These are phyloP conservation scores for Fusarium pseudocircinatum DNA, from an alignment of 2,329 filamentous ascomycete species.

Conservation along the genomic window DNA sequence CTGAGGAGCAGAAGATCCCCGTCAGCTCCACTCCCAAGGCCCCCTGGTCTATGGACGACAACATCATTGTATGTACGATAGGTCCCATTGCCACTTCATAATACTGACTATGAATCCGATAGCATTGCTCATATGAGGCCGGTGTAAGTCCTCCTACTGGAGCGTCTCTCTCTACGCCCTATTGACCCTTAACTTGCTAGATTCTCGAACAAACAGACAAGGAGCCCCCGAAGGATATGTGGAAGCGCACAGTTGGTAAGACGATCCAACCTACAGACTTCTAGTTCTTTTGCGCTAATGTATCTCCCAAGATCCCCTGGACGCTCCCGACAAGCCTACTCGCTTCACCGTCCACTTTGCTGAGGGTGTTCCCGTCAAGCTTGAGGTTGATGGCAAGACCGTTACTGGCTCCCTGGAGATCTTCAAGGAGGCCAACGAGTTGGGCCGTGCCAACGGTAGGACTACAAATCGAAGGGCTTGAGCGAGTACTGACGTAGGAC, in stretches of 20 bases:
- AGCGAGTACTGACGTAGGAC: neutral
- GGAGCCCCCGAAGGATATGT: conserved; percentile 74
- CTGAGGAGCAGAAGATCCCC: conserved; percentile 72
- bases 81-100: neutral
- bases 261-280: rapidly evolving
- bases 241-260: conserved; percentile 64
- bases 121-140: conserved; percentile 29
- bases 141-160: neutral
- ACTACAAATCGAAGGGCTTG: rapidly evolving
- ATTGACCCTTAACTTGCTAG: neutral
- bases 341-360: conserved; percentile 73
- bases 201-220: conserved; percentile 60
- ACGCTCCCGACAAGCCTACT: conserved; percentile 70
- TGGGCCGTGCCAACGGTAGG: conserved; percentile 53
- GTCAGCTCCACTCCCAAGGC: conserved; percentile 78
- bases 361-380: conserved; percentile 73
- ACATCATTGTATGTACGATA: conserved; percentile 24
- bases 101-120: neutral
- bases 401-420: conserved; percentile 72
- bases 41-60: conserved; percentile 67
- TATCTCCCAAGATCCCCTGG: conserved; percentile 58
- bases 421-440: conserved; percentile 64
- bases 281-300: neutral
- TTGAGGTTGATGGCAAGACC: conserved; percentile 62
- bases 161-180: rapidly evolving